These are phyloP conservation scores for Asterochloris sp. DNA, from an alignment of 139 green algal species.

Conservation along the genomic window DNA sequence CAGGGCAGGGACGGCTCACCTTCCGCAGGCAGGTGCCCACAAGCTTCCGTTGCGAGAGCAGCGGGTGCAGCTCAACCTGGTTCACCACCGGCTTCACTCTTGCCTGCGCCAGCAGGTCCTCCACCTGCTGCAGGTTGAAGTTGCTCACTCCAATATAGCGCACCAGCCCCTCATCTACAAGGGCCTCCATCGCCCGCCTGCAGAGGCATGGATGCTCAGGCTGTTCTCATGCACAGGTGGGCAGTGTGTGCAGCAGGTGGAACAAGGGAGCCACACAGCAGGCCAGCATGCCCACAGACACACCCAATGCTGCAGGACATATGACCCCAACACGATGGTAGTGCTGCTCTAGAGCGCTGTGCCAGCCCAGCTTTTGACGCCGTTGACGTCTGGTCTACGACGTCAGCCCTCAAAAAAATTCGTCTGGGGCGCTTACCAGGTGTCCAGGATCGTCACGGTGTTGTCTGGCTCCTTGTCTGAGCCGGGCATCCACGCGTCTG, in stretches of 20 bases:
- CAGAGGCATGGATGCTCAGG: neutral
- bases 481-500: constrained; percentile 60
- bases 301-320: no score
- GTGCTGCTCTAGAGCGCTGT: no score
- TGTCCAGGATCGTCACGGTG: constrained; percentile 47
- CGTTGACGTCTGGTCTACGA: no score
- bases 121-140: constrained; percentile 52
- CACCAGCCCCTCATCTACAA: constrained; percentile 55
- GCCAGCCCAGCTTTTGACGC: no score
- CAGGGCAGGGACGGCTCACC: constrained; percentile 16
- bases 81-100: constrained; percentile 68
- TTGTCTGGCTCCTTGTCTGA: constrained; percentile 34
- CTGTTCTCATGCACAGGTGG: no score
- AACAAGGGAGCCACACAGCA: no score
- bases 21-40: constrained; percentile 66
- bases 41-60: constrained; percentile 70
- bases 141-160: constrained; percentile 57
- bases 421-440: constrained; percentile 34
- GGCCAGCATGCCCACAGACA: no score
- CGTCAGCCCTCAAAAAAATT: no score
- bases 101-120: constrained; percentile 54
- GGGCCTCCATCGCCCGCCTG: constrained; percentile 55
- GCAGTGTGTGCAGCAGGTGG: no score
- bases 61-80: constrained; percentile 82
- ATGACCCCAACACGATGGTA: no score